Evolutionary conservation across 768 basidiomycete species (phyloP).

Genomic region (Lentinula aciculospora): DNA sequence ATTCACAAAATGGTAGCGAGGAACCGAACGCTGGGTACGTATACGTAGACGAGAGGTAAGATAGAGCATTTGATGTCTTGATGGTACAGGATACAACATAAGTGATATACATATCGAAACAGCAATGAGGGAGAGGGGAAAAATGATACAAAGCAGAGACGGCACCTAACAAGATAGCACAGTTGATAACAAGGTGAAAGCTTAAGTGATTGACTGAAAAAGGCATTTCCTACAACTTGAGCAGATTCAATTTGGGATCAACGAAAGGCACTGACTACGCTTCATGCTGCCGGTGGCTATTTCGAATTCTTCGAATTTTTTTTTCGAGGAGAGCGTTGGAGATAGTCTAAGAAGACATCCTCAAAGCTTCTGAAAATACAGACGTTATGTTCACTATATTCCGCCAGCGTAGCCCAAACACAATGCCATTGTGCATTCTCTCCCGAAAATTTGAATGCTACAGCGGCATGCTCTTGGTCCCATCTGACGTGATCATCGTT

Average conservation of each 20-base stretch:
- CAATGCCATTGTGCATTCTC: conserved; percentile 46
- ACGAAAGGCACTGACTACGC: too few species aligned
- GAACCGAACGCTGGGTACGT: too few species aligned
- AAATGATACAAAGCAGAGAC: background rate
- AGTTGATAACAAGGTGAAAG: background rate
- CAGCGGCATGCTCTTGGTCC: conserved; percentile 36
- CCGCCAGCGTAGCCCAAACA: conserved; percentile 57
- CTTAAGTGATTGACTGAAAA: too few species aligned
- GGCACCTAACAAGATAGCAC: too few species aligned
- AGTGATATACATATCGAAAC: too few species aligned
- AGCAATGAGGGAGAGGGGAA: background rate
- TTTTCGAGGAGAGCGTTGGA: conserved; percentile 37
- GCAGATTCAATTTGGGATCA: too few species aligned
- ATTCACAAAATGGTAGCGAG: too few species aligned
- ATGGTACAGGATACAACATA: background rate
- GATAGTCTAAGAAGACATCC: conserved; percentile 49
- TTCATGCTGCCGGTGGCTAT: too few species aligned
- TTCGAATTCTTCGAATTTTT: conserved; percentile 7
- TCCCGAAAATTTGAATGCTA: conserved; percentile 52
- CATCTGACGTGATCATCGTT: conserved; percentile 31
- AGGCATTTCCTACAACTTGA: too few species aligned
- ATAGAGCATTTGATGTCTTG: too few species aligned
- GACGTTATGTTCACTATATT: conserved; percentile 34
- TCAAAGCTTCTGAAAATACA: conserved; percentile 55
- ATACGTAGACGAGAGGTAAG: too few species aligned